phyloP scores from a whole-genome alignment of 2,329 filamentous ascomycete species.

The Ustulina deusta region DNA sequence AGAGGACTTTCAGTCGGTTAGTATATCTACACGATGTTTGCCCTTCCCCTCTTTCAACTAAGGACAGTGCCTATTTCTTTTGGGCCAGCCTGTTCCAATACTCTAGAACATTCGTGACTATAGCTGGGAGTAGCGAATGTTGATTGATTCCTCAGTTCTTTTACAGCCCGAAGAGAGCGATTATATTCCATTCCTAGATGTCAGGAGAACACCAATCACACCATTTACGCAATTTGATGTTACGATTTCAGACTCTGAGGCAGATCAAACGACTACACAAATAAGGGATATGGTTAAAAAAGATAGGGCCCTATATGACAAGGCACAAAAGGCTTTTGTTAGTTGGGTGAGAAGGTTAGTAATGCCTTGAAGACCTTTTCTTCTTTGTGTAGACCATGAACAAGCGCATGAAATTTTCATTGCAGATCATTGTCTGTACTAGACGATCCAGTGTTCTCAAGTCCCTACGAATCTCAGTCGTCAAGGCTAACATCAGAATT shows the following conservation, averaged over 20 bases:
- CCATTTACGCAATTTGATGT: conserved; percentile 70
- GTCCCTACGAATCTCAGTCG: not conserved
- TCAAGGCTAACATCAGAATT: conserved; percentile 24
- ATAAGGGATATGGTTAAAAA: conserved; percentile 70
- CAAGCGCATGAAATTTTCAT: not conserved
- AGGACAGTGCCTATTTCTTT: not conserved
- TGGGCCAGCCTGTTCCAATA: not conserved
- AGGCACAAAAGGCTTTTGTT: conserved; percentile 91
- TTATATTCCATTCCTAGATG: conserved; percentile 86
- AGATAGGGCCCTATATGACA: conserved; percentile 78
- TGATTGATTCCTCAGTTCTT: conserved; percentile 65
- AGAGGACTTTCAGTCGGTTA: conserved; percentile 78
- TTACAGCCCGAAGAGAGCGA: conserved; percentile 88
- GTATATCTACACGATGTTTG: conserved; percentile 3
- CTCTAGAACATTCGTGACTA: too few relatives aligned
- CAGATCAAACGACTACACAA: conserved; percentile 64
- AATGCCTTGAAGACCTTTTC: not conserved
- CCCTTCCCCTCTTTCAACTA: not conserved
- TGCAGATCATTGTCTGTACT: not conserved
- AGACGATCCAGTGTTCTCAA: not conserved
- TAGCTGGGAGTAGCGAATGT: not conserved
- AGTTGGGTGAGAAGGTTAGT: conserved; percentile 79
- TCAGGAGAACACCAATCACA: conserved; percentile 85
- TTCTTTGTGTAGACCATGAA: not conserved
- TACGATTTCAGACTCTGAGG: conserved; percentile 70